These are phyloP conservation scores for Cladosporium austrohemisphaericum DNA, from an alignment of 2,329 filamentous ascomycete species.

Conservation along the genomic window DNA sequence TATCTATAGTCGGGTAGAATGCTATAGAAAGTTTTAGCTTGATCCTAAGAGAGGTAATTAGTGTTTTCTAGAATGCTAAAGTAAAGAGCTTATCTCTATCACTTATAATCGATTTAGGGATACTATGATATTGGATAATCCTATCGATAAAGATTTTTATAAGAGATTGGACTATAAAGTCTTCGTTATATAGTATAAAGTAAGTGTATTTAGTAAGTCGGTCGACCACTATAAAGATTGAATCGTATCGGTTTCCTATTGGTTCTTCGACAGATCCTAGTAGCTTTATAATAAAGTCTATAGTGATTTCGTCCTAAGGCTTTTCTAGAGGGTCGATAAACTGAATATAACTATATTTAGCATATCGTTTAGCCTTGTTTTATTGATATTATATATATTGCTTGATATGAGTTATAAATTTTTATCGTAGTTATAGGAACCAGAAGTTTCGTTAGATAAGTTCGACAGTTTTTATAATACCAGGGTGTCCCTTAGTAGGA, in stretches of 20 bases:
- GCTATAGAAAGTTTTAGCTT: constrained; percentile 6
- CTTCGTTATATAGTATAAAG: constrained; percentile 8
- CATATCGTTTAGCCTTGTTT: neutral
- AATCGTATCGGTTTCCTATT: neutral
- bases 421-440: neutral
- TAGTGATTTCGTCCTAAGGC: constrained; percentile 5
- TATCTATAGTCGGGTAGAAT: constrained; percentile 2
- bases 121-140: constrained; percentile 2
- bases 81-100: constrained; percentile 13
- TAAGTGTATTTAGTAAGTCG: constrained; percentile 4
- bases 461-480: neutral
- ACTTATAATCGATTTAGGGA: constrained; percentile 5
- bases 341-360: constrained; percentile 5
- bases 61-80: constrained; percentile 8
- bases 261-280: neutral
- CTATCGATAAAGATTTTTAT: neutral
- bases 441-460: constrained; percentile 1
- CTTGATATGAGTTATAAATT: neutral
- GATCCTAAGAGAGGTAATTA: neutral
- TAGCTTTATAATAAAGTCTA: constrained; percentile 10
- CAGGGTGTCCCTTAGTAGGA: neutral
- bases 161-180: neutral
- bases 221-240: neutral
- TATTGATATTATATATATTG: neutral
- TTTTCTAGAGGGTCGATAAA: constrained; percentile 1